phyloP scores from a whole-genome alignment of 1,284 basidiomycete species.

The Pseudozyma tsukubaensis region DNA sequence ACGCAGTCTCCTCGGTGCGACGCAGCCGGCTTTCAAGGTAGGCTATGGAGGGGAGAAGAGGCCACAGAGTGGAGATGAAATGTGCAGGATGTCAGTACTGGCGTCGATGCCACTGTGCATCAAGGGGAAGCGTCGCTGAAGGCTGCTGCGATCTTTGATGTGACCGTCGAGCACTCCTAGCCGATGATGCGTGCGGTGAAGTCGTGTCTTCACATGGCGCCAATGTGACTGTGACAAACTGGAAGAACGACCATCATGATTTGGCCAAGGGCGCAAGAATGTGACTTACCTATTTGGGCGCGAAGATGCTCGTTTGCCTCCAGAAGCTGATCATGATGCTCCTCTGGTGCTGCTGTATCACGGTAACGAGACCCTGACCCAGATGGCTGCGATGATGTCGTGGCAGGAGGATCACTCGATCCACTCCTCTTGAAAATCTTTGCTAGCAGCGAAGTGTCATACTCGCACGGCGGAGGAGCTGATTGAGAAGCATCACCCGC shows the following conservation, averaged over 20 bases:
- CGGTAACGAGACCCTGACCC: background rate
- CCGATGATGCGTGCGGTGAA: too few relatives aligned
- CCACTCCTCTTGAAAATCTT: constrained; percentile 32
- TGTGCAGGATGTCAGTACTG: background rate
- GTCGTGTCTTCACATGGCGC: background rate
- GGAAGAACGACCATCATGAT: background rate
- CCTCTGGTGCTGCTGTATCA: constrained; percentile 1
- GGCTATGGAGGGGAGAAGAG: background rate
- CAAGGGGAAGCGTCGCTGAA: too few relatives aligned
- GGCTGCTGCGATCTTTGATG: too few relatives aligned
- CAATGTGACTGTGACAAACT: background rate
- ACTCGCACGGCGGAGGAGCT: constrained; percentile 32
- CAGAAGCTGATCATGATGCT: constrained; percentile 2
- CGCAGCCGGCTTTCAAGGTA: constrained; percentile 13
- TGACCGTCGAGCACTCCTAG: too few relatives aligned
- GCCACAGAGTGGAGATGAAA: too few relatives aligned
- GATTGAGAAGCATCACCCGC: background rate
- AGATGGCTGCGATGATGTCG: constrained; percentile 3
- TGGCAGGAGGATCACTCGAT: constrained; percentile 2
- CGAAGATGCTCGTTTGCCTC: constrained; percentile 29
- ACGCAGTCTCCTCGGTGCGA: background rate
- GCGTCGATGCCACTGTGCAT: too few relatives aligned
- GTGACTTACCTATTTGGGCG: constrained; percentile 8
- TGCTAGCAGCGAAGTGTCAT: constrained; percentile 31
- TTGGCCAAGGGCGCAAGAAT: too few relatives aligned